These are phyloP conservation scores for Pueraria montana DNA, from an alignment of 306 rosid species.

Conservation along the genomic window DNA sequence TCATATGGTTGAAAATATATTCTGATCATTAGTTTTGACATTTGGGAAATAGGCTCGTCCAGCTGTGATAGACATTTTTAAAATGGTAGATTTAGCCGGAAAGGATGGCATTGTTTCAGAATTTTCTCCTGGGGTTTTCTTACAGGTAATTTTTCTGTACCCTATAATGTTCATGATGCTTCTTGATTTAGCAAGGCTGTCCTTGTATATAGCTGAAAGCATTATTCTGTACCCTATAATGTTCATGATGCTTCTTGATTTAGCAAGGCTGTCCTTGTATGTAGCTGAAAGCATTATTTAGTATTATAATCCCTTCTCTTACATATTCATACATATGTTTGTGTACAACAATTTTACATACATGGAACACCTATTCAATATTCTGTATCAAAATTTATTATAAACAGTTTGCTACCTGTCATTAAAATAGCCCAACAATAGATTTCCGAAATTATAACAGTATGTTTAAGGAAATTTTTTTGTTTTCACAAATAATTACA, in stretches of 20 bases:
- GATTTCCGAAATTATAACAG: conserved; percentile 15
- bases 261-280: conserved; percentile 21
- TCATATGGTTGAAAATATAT: conserved; percentile 28
- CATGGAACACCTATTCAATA: conserved; percentile 29
- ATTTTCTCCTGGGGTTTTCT: conserved; percentile 87
- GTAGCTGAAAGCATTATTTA: conserved; percentile 38
- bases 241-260: conserved; percentile 28
- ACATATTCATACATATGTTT: conserved; percentile 14
- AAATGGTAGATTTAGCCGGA: conserved; percentile 81
- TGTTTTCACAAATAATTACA: background rate
- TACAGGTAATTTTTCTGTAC: conserved; percentile 70
- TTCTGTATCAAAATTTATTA: conserved; percentile 15
- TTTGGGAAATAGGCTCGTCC: conserved; percentile 82
- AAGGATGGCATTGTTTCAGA: conserved; percentile 90
- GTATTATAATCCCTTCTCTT: conserved; percentile 8
- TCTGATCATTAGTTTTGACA: conserved; percentile 47
- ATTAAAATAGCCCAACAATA: conserved; percentile 27
- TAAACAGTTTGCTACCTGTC: background rate
- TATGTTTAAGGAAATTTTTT: background rate
- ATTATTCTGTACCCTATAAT: conserved; percentile 19
- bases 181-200: conserved; percentile 26
- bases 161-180: conserved; percentile 23
- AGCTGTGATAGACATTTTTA: conserved; percentile 76
- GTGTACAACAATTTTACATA: conserved; percentile 13
- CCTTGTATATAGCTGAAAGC: conserved; percentile 40